Percentiles rank a stretch among this genome's conserved stretches.
Evolutionary conservation across 176 grass and related monocot genomes (phyloP).

Genomic region (Tuctoria greenei): DNA sequence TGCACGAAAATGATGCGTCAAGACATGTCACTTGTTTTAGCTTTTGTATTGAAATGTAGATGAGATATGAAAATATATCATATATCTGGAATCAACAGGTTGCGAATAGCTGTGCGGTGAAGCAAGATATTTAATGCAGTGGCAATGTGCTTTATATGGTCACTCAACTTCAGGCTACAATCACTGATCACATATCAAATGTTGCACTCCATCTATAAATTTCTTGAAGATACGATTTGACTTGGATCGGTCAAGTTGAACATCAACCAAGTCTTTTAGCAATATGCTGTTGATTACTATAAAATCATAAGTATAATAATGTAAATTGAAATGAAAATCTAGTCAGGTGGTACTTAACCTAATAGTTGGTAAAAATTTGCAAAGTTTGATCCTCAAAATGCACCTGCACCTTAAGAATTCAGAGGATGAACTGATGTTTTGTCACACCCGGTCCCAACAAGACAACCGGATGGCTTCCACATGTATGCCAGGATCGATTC

Average conservation of each 20-base stretch:
- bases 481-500: too few relatives aligned
- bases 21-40: not conserved
- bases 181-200: not conserved
- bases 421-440: not conserved
- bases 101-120: not conserved
- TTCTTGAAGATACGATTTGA: not conserved
- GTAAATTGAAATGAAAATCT: not conserved
- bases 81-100: not conserved
- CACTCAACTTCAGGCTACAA: not conserved
- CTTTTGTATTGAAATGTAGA: constrained; percentile 5
- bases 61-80: constrained; percentile 1
- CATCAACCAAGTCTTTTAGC: not conserved
- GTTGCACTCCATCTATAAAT: not conserved
- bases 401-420: not conserved
- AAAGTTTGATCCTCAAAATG: too few relatives aligned
- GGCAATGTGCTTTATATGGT: not conserved
- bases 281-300: not conserved
- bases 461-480: too few relatives aligned
- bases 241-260: not conserved
- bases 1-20: constrained; percentile 18
- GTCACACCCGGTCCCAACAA: too few relatives aligned
- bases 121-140: not conserved
- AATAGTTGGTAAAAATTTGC: not conserved
- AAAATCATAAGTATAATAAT: not conserved
- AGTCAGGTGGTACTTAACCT: not conserved